phyloP scores from a whole-genome alignment of 1,284 basidiomycete genomes.

The Fomitiporia mediterranea region DNA sequence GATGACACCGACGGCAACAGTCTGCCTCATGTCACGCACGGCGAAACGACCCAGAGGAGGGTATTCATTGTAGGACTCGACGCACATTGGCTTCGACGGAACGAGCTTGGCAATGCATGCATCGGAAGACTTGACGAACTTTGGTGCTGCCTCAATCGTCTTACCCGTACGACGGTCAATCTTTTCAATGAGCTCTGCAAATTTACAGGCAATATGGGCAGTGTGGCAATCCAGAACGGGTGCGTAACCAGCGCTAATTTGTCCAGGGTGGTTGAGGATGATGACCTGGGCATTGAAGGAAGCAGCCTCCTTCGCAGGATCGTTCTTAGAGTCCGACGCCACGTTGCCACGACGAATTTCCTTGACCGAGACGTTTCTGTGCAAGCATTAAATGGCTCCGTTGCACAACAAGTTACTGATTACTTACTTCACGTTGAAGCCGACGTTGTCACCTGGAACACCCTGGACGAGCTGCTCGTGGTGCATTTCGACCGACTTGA shows the following conservation, averaged over 20 bases:
- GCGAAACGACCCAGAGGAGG: conserved; percentile 99
- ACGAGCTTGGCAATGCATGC: conserved; percentile 97
- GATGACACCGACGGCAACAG: conserved; percentile 96
- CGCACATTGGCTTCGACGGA: conserved; percentile 97
- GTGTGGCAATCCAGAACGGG: conserved; percentile 99
- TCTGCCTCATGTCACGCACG: conserved; percentile 98
- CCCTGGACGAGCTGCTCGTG: conserved; percentile 98
- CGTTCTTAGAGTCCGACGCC: conserved; percentile 99
- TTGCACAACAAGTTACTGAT: conserved; percentile 5
- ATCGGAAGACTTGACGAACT: conserved; percentile 97
- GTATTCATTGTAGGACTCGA: conserved; percentile 97
- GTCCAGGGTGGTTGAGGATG: conserved; percentile 99
- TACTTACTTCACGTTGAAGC: conserved; percentile 91
- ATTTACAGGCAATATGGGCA: conserved; percentile 99
- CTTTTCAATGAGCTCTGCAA: conserved; percentile 97
- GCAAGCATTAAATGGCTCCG: conserved; percentile 26
- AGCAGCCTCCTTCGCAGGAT: conserved; percentile 98
- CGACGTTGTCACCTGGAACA: conserved; percentile 98
- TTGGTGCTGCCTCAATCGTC: conserved; percentile 82
- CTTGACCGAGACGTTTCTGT: conserved; percentile 99
- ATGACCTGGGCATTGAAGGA: conserved; percentile 99
- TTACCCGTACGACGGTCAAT: conserved; percentile 99
- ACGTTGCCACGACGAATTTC: conserved; percentile 99
- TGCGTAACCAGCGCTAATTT: conserved; percentile 97
- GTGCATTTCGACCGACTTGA: conserved; percentile 99